phyloP scores from a whole-genome alignment of 306 rosid species.

The Cyclanthera cordifolia region DNA sequence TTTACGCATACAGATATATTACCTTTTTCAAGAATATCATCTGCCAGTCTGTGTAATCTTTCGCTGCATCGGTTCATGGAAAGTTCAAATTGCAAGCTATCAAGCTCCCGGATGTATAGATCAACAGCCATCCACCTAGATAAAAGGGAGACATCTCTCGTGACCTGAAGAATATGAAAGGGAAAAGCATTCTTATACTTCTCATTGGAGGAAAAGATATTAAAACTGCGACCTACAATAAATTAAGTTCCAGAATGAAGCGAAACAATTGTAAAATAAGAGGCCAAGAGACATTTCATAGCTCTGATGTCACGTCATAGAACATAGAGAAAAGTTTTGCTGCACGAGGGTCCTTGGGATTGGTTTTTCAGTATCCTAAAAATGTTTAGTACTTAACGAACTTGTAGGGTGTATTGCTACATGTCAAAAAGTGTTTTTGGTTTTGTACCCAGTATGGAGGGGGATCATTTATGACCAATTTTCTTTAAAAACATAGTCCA shows the following conservation, averaged over 20 bases:
- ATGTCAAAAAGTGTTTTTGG: background rate
- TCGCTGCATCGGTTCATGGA: constrained; percentile 84
- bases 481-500: background rate
- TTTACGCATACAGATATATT: constrained; percentile 17
- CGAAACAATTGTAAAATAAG: background rate
- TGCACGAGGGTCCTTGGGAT: background rate
- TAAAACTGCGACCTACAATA: background rate
- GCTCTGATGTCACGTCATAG: background rate
- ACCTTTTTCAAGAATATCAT: constrained; percentile 71
- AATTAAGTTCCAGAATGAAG: background rate
- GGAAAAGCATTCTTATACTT: background rate
- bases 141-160: constrained; percentile 73
- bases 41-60: constrained; percentile 46
- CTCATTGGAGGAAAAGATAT: background rate
- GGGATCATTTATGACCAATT: background rate
- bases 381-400: background rate
- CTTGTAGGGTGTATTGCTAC: background rate
- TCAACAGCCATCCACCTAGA: constrained; percentile 94
- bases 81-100: constrained; percentile 79
- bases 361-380: no score
- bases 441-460: background rate
- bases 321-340: background rate
- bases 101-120: constrained; percentile 74
- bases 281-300: background rate
- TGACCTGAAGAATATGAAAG: constrained; percentile 40